Base-by-base conservation (phyloP, 2,329 filamentous ascomycete species). In the Chalaropsis ovoidea region DNA sequence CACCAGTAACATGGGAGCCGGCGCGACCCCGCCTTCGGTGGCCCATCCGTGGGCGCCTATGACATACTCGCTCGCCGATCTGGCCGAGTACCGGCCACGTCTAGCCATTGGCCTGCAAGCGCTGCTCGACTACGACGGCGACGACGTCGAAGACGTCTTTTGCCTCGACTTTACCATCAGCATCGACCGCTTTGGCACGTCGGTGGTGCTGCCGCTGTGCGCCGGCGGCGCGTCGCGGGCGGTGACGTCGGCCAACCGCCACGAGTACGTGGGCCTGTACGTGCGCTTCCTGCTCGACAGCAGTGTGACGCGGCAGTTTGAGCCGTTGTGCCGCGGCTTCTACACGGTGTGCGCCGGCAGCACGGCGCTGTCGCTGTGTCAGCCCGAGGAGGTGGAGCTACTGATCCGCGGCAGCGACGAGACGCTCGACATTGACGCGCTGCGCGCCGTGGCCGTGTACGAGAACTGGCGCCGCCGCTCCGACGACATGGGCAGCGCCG, bases 291-390 rank as follows among this genome's bases (percentile, higher is more conserved):
- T 93, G 10, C 83, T 96, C 11, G 90, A 96, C 71, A 85, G 81
- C 6, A 82, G 89, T 0, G 88, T 96, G 1, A 78, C 83, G 47
- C 82, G 89, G 49, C 91, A 96, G 72, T 96, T 95, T 69, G 90
- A 95, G 72, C 91, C 92, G 0, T 96, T 96, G 79, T 94, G 94
- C 73, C 84, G 91, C 65, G 92, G 92, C 0, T 96, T 96, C 75
- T 96, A 90, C 74, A 95, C 89, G 0, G 90, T 96, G 35, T 95
- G 90, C 72, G 89, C 88, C 43, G 90, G 91, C 43, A 95, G 94
- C 72, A 52, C 63, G 35, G 91, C 92, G 0, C 79, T 96, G 43
- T 90, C 87, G 0, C 81, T 96, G 1, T 96, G 96, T 74, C 84
- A 89, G 17, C 88, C 92, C 0, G 91, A 96, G 73, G 92, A 96